These are phyloP conservation scores for Neoscytalidium dimidiatum DNA, from an alignment of 2,329 filamentous ascomycete genomes.

Conservation along the genomic window DNA sequence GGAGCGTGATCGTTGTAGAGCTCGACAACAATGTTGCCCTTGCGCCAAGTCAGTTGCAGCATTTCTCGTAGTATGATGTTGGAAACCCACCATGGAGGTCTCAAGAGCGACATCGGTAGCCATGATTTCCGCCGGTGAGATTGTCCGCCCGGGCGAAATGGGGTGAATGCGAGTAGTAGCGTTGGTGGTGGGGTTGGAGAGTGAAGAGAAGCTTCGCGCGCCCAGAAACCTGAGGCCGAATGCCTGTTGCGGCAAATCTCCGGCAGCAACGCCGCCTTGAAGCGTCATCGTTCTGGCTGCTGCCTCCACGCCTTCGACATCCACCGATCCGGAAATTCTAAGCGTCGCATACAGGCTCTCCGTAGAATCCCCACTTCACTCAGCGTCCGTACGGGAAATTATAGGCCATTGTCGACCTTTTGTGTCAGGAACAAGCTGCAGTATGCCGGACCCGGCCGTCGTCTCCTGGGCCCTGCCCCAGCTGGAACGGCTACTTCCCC, in stretches of 20 bases:
- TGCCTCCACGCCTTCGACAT: not conserved
- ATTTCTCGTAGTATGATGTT: slow-evolving; percentile 20
- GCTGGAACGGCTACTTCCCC: slow-evolving; percentile 75
- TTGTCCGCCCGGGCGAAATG: not conserved
- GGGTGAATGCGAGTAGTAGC: not conserved
- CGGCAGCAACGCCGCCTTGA: not conserved
- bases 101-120: slow-evolving; percentile 78
- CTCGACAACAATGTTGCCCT: slow-evolving; percentile 85
- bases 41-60: slow-evolving; percentile 13
- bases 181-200: not conserved
- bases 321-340: not conserved
- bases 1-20: slow-evolving; percentile 90
- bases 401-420: not conserved
- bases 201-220: not conserved
- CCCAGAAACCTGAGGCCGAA: not conserved
- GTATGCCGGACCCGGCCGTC: not conserved
- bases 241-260: not conserved
- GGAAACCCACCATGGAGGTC: slow-evolving; percentile 72
- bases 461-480: slow-evolving; percentile 65
- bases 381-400: not conserved
- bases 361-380: not conserved
- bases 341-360: not conserved
- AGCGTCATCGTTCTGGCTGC: slow-evolving; percentile 2
- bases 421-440: not conserved
- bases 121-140: slow-evolving; percentile 44